Evolutionary conservation across 805 yeast species (phyloP), one percentile per base, ranked within the genome.

Genomic region (Lipomyces kockii): DNA sequence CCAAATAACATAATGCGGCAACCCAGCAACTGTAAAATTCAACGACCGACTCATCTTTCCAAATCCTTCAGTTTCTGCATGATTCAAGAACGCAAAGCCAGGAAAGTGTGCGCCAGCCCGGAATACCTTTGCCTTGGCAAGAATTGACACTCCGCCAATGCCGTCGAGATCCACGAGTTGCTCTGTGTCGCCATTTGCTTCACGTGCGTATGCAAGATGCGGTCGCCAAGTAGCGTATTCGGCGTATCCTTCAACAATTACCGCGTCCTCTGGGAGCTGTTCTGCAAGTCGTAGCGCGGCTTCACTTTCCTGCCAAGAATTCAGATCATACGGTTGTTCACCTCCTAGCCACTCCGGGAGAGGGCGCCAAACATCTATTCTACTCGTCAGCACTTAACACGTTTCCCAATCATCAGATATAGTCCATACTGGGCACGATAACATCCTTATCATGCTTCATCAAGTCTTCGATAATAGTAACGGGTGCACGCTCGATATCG

Each of bases 61-160:
- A 78, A 95, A 94, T 0, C 97, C 98, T 79, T 95, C 98, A 1
- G 98, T 94, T 77, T 94, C 99, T 2, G 98, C 99, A 77, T 95
- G 98, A 74, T 91, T 92, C 78, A 91, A 90, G 79, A 92, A 94
- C 49, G 97, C 91, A 77, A 94, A 94, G 0, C 97, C 98, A 9
- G 99, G 98, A 84, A 93, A 94, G 80, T 92, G 96, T 1, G 96
- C 88, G 12, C 99, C 99, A 32, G 85, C 80, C 71, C 92, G 83
- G 82, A 94, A 94, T 2, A 94, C 97, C 58, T 83, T 81, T 1
- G 97, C 98, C 77, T 90, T 91, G 56, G 97, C 85, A 72, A 94
- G 82, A 71, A 95, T 92, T 0, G 97, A 91, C 56, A 94, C 99
- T 72, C 98, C 99, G 32, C 99, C 99, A 73, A 94, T 92, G 62